phyloP scores from a whole-genome alignment of 78 protist species.

The Cavenderia fasciculata region DNA sequence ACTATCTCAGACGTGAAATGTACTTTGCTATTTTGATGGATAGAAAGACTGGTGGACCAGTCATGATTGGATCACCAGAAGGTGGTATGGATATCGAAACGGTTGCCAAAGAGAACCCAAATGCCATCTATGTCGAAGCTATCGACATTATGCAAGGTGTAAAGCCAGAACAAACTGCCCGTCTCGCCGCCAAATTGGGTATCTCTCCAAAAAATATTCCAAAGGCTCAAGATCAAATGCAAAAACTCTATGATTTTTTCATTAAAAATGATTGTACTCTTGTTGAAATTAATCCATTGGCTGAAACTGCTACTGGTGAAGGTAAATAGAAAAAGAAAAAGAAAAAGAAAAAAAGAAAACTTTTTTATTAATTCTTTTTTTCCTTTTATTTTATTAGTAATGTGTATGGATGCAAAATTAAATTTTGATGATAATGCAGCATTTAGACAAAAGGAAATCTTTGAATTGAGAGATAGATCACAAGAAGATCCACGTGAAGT shows the following conservation, averaged over 20 bases:
- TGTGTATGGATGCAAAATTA: constrained; percentile 96
- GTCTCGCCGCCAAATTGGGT: constrained; percentile 83
- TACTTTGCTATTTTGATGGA: constrained; percentile 98
- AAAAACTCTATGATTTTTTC: constrained; percentile 87
- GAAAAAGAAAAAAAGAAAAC: background rate
- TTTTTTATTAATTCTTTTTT: background rate
- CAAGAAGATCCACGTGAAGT: constrained; percentile 96
- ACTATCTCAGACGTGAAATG: constrained; percentile 81
- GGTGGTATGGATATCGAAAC: constrained; percentile 97
- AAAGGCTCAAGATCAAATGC: constrained; percentile 85
- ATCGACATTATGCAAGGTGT: constrained; percentile 91
- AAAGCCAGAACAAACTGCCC: constrained; percentile 73
- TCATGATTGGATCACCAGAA: constrained; percentile 77
- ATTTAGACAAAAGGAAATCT: constrained; percentile 95
- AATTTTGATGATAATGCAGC: constrained; percentile 98
- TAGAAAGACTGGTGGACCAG: constrained; percentile 85
- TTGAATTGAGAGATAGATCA: constrained; percentile 89
- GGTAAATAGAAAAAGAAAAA: background rate
- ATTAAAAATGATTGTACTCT: constrained; percentile 89
- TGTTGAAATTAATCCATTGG: constrained; percentile 98
- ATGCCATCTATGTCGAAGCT: constrained; percentile 83
- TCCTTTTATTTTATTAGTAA: background rate
- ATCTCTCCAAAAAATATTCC: constrained; percentile 66
- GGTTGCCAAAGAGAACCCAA: constrained; percentile 84
- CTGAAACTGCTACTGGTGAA: constrained; percentile 84